Percentiles rank a stretch among this genome's conserved stretches.
These are phyloP conservation scores for Plectosphaerella sp. DNA, from an alignment of 2,329 filamentous ascomycete species.

Conservation along the genomic window DNA sequence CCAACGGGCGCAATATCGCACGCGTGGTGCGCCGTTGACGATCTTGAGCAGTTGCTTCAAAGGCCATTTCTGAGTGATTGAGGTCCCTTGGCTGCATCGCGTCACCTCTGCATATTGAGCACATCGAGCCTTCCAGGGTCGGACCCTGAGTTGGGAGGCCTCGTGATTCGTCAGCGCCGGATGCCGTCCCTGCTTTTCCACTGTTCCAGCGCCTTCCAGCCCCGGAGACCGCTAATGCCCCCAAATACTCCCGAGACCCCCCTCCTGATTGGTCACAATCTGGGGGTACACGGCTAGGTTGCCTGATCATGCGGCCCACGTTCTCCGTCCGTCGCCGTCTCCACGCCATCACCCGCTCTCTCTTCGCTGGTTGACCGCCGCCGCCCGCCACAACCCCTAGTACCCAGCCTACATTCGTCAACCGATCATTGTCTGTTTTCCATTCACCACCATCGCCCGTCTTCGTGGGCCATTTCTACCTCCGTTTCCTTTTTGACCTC, in stretches of 20 bases:
- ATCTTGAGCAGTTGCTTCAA: no score
- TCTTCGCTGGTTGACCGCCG: slow-evolving; percentile 3
- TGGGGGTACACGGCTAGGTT: neutral
- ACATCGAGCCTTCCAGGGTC: no score
- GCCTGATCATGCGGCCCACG: neutral
- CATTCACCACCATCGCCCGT: neutral
- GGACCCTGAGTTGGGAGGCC: no score
- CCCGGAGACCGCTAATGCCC: neutral
- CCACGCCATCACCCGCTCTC: neutral
- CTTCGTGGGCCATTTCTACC: neutral
- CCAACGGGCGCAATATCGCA: no score
- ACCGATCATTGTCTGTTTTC: neutral
- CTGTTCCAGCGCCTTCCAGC: neutral
- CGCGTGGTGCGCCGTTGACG: no score
- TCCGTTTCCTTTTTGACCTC: neutral
- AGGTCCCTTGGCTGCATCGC: no score
- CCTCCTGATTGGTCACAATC: neutral
- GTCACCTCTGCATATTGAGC: no score
- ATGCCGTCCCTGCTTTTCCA: neutral
- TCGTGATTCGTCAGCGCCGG: neutral
- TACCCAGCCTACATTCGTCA: neutral
- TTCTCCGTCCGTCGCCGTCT: no score
- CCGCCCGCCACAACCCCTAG: slow-evolving; percentile 1
- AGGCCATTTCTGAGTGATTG: no score
- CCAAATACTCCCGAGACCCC: neutral